Evolutionary conservation across 345 rosid genomes (phyloP), one percentile per base, ranked within the genome.

Genomic region (Stellera chamaejasme): DNA sequence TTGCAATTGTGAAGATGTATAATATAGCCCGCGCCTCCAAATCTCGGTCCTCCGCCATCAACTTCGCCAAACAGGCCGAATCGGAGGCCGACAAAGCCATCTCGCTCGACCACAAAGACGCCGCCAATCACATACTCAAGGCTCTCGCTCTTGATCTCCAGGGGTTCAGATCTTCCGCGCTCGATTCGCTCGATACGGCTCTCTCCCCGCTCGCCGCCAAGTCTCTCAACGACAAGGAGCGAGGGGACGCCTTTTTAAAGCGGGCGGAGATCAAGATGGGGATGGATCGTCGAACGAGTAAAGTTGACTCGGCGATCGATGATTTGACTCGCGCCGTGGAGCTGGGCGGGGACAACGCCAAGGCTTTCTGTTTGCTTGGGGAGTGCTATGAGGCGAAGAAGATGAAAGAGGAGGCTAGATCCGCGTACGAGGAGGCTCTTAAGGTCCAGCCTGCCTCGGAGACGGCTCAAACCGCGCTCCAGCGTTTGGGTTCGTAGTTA

Each of bases 111-210:
- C 78, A 76, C 10, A 65, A 66, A 41, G 90, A 84, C 74, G 90
- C 87, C 57, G 90, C 87, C 23, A 27, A 76, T 23, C 73, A 80
- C 71, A 83, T 83, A 47, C 69, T 83, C 69, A 83, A 77, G 61
- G 79, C 79, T n/a, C 61, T 84, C 26, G 73, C 79, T n/a, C 78
- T 84, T 12, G 90, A 84, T 50, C 74, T 79, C 46, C 87, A 72
- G 47, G 84, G 91, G 2, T 77, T 69, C 72, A 72, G 70, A 60
- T 70, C 82, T 60, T 77, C 87, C 49, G 91, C 91, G 10, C 77
- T 84, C 42, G 87, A 81, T 10, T 77, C 91, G 8, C 58, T 84
- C 45, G 76, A 79, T 60, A 58, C 65, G 13, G 91, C 91, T 28
- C 78, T 84, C 57, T 77, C 87, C 10, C 79, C 77, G 28, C 61